These are phyloP conservation scores for Leonotis leonurus DNA, from an alignment of 257 asterid genomes.

Conservation along the genomic window DNA sequence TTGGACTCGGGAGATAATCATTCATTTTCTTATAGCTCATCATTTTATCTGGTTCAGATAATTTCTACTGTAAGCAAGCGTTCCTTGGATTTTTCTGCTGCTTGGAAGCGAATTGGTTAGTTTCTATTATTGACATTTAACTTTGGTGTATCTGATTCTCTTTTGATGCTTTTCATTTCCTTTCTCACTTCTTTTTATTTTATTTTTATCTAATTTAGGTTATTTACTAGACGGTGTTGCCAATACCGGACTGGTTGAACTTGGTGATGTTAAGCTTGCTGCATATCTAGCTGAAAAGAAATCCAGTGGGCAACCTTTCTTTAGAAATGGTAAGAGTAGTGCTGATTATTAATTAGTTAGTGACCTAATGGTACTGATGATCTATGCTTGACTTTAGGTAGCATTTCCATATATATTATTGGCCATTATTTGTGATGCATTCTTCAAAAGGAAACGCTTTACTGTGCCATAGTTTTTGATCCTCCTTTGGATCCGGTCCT, in stretches of 20 bases:
- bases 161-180: conserved; percentile 8
- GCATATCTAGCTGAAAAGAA: conserved; percentile 74
- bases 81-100: conserved; percentile 52
- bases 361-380: neutral
- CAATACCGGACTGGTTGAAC: conserved; percentile 69
- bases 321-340: conserved; percentile 57
- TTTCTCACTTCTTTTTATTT: neutral
- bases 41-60: conserved; percentile 40
- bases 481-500: no score
- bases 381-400: neutral
- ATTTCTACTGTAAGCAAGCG: conserved; percentile 67
- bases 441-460: no score
- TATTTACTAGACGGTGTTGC: conserved; percentile 73
- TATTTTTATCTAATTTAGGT: conserved; percentile 29
- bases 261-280: conserved; percentile 70
- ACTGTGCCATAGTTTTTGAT: no score
- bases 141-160: conserved; percentile 9
- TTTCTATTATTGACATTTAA: neutral
- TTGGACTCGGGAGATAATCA: neutral
- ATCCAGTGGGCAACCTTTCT: conserved; percentile 71
- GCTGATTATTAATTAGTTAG: neutral
- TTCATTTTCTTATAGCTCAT: conserved; percentile 9
- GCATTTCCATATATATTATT: neutral
- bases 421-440: neutral
- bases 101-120: conserved; percentile 82